Base-by-base conservation (phyloP, 208 protist species). In the Lotmaria passim region DNA sequence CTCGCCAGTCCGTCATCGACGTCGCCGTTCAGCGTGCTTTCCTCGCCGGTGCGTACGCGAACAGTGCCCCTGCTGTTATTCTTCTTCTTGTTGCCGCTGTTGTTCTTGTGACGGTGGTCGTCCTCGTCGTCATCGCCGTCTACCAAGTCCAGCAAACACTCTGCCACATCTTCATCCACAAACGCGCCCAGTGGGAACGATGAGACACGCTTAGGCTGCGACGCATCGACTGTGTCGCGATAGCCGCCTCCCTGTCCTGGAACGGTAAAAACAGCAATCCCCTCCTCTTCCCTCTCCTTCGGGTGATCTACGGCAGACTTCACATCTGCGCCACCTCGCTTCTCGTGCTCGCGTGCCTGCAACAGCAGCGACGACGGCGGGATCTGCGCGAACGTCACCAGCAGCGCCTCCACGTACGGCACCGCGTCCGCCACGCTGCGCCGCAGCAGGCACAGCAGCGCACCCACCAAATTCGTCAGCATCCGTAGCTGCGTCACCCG, bases 401-500 rank as follows among this genome's bases (percentile, higher is more conserved):
- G 72, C 23, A 79, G 31, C 23, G 69, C 70, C 43, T 85, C 71
- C 19, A 86, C 78, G 50, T 70, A 75, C n/a, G 68, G 67, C 39
- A 90, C 24, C 23, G 74, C 72, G 43, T 85, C 81, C 41, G 55
- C 66, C 19, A 66, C 68, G 26, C 71, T 53, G 33, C 78, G 71
- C 7, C 74, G 76, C 21, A 65, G 30, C 44, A 79, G 50, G 64
- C 67, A 81, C 36, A 90, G 46, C 24, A 90, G 48, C 30, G 60
- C 48, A 23, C 75, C 55, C 7, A 79, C 31, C 4, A 90, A 60
- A 61, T 81, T 61, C 33, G 62, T 60, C 31, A 88, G 68, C 46
- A 86, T 71, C 36, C 64, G 64, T 47, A 89, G 74, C 53, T 83
- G 78, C 41, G 63, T 79, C 7, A 78, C 51, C 8, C 51, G 69